Conservation (phyloP, 1,139 yeast species). For the Candida sanyaensis region DNA sequence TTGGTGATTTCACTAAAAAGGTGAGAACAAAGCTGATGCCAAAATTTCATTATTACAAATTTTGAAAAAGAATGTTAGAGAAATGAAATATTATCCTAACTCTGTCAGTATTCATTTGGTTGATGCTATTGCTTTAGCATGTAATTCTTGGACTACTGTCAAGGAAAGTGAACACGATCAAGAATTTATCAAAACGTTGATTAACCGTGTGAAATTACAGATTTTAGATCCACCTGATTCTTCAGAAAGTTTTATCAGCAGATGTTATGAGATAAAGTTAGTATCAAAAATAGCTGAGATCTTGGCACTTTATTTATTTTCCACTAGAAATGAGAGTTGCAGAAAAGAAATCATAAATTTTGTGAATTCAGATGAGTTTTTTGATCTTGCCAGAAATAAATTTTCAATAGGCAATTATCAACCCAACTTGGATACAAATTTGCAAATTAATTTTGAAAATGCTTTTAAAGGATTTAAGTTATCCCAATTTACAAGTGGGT, state of each 20-base stretch:
- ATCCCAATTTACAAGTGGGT: conserved; percentile 55
- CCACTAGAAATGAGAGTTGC: conserved; percentile 47
- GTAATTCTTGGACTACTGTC: conserved; percentile 69
- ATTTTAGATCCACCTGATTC: conserved; percentile 21
- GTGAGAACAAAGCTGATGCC: not conserved
- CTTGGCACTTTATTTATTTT: conserved; percentile 70
- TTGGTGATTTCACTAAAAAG: conserved; percentile 27
- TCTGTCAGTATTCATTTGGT: conserved; percentile 59
- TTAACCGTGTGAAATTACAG: conserved; percentile 34
- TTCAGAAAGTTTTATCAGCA: conserved; percentile 33
- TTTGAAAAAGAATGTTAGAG: conserved; percentile 58
- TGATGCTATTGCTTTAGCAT: conserved; percentile 65
- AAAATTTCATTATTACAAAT: conserved; percentile 50
- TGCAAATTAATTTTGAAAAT: conserved; percentile 37
- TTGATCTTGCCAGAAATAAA: conserved; percentile 28
- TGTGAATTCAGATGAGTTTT: conserved; percentile 40
- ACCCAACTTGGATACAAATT: conserved; percentile 38
- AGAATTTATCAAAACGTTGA: conserved; percentile 52
- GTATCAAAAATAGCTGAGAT: conserved; percentile 73
- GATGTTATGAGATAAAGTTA: conserved; percentile 58
- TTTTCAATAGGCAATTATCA: conserved; percentile 36
- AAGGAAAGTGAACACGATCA: conserved; percentile 50
- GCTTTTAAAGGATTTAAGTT: conserved; percentile 52
- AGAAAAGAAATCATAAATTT: conserved; percentile 45
- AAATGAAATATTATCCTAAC: conserved; percentile 56